Evolutionary conservation across 2,329 filamentous ascomycete species (phyloP), one percentile per base, ranked within the genome.

Genomic region (Penicillium carneum): DNA sequence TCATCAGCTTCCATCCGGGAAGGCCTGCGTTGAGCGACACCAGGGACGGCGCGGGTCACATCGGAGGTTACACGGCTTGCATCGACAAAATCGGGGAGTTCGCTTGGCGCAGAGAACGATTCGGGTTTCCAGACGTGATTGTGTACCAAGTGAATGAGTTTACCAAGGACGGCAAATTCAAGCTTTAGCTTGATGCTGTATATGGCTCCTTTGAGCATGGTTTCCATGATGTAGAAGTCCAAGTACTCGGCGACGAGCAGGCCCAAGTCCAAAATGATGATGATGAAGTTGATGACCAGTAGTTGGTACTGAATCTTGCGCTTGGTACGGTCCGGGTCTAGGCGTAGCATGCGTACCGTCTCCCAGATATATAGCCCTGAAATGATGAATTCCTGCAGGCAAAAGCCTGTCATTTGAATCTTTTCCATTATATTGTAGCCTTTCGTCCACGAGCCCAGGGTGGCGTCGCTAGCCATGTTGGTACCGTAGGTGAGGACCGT

Each of bases 341-440:
- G 66, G 8, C 78, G 79, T 54, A 86, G 75, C 58, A 86, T 79
- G 80, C 78, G 81, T 59, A 83, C 71, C 0, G 84, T 84, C 64
- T 86, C 83, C 70, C 74, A 76, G 58, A 87, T 85, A 69, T 85
- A 87, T 20, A 85, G 73, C 0, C 76, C 76, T 0, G 84, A 85
- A 51, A 87, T 80, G 62, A 85, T 77, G 52, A 83, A 77, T 60
- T 87, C 85, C 66, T 87, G 85, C 12, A 86, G 56, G 65, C 83
- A 85, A 68, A 87, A 87, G 8, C 84, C 76, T 6, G 82, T 83
- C 70, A 86, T 82, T 67, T 87, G 84, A 18, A 86, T 78, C 69
- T 84, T 83, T 64, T 87, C 85, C 75, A 84, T 80, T 36, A 81
- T 68, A 45, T 79, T 78, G 68, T 81, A 82, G 7, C 75, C 78